These are phyloP conservation scores for Fraxinus greggii DNA, from an alignment of 305 asterid species.

Conservation along the genomic window DNA sequence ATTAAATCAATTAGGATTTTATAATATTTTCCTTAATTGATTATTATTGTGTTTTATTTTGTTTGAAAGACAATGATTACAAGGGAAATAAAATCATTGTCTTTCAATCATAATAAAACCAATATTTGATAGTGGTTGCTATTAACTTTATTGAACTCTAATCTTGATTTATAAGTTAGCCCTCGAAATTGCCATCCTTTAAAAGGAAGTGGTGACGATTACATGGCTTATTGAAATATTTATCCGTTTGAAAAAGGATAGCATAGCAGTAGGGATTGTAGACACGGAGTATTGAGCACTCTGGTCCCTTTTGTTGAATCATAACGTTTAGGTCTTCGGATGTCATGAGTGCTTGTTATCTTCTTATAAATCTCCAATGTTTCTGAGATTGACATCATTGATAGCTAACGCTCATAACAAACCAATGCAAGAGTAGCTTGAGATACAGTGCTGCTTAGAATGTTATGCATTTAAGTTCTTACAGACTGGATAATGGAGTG, in stretches of 20 bases:
- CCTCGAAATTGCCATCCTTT: not conserved
- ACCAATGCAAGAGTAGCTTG: not conserved
- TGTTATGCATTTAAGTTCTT: not conserved
- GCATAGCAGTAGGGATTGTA: not conserved
- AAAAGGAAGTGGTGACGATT: not conserved
- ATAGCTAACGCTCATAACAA: not conserved
- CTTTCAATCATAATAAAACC: too few species aligned
- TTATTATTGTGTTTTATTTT: too few species aligned
- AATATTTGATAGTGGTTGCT: not conserved
- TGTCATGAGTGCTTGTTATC: not conserved
- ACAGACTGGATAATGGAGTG: not conserved
- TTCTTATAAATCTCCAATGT: not conserved
- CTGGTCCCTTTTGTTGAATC: too few species aligned
- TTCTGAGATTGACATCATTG: slow-evolving; percentile 5
- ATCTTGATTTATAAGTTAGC: not conserved
- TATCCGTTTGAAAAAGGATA: not conserved
- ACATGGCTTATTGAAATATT: not conserved
- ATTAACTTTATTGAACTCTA: not conserved
- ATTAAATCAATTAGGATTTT: too few species aligned
- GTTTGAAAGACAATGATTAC: too few species aligned
- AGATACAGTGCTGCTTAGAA: not conserved
- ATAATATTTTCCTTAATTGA: too few species aligned
- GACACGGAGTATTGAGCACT: not conserved
- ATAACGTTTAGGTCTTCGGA: not conserved
- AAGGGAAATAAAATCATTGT: too few species aligned